phyloP scores from a whole-genome alignment of 371 early-diverging fungal species.

The Funneliformis caledonium region DNA sequence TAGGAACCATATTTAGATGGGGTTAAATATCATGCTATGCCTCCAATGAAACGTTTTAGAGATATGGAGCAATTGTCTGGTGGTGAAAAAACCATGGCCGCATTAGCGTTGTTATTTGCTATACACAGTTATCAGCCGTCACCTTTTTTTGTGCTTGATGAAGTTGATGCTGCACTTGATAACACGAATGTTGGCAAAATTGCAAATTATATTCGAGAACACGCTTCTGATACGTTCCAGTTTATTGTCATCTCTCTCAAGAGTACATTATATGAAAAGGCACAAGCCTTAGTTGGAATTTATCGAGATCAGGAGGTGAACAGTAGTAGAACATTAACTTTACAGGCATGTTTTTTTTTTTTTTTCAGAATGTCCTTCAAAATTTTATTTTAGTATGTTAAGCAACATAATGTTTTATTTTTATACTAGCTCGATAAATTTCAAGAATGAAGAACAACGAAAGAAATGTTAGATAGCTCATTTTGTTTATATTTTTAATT shows the following conservation, averaged over 20 bases:
- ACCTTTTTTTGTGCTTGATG: slow-evolving; percentile 99
- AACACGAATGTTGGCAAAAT: slow-evolving; percentile 95
- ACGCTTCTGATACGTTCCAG: slow-evolving; percentile 75
- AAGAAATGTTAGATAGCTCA: too few species aligned
- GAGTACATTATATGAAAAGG: slow-evolving; percentile 91
- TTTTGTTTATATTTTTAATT: too few species aligned
- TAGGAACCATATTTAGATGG: slow-evolving; percentile 94
- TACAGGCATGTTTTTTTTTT: slow-evolving; percentile 55
- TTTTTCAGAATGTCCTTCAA: neutral
- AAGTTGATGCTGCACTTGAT: slow-evolving; percentile 99
- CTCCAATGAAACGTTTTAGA: slow-evolving; percentile 98
- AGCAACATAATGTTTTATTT: neutral
- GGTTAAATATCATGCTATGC: slow-evolving; percentile 98
- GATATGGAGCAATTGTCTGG: slow-evolving; percentile 99
- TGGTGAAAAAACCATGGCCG: slow-evolving; percentile 99
- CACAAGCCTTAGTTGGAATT: slow-evolving; percentile 96
- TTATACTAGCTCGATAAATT: slow-evolving; percentile 25
- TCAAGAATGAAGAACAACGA: neutral
- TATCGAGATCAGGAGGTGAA: slow-evolving; percentile 90
- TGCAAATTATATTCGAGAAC: slow-evolving; percentile 78
- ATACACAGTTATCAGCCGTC: slow-evolving; percentile 95
- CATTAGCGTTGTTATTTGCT: slow-evolving; percentile 96
- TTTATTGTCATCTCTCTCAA: slow-evolving; percentile 99
- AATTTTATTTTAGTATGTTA: too few species aligned
- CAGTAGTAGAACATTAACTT: slow-evolving; percentile 84